Evolutionary conservation across 768 basidiomycete species (phyloP).

Genomic region (Auriscalpium microsporum): DNA sequence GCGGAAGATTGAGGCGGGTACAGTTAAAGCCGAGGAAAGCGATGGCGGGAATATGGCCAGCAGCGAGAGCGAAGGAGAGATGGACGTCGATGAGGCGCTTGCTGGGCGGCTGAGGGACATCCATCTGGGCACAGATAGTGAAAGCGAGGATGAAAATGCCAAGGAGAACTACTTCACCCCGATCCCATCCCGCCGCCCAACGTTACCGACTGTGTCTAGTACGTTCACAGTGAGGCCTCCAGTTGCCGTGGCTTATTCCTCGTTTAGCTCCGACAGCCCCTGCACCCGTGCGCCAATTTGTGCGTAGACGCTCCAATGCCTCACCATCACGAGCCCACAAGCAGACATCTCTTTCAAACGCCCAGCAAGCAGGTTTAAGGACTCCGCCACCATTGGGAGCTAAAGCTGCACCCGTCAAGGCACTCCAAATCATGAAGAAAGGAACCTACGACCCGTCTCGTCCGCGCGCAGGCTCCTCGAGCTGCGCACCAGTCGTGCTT

Average conservation of each 20-base stretch:
- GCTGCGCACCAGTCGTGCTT: neutral
- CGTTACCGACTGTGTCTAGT: neutral
- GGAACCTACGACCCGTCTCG: neutral
- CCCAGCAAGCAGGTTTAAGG: neutral
- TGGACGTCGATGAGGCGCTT: neutral
- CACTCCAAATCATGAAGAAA: neutral
- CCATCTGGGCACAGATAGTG: conserved; percentile 3
- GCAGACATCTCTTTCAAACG: neutral
- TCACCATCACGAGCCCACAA: neutral
- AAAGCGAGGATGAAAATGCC: neutral
- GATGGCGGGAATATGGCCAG: neutral
- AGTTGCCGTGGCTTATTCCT: neutral
- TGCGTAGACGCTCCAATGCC: neutral
- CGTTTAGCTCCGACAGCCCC: neutral
- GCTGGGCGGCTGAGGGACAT: conserved; percentile 10
- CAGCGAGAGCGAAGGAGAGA: conserved; percentile 1
- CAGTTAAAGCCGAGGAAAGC: neutral
- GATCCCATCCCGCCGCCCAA: neutral
- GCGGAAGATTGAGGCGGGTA: neutral
- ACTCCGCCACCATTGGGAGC: neutral
- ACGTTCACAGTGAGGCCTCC: neutral
- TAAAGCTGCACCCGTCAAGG: neutral
- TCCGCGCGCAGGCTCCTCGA: neutral
- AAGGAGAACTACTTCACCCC: neutral
- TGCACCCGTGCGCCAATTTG: neutral